Evolutionary conservation across 805 yeast genomes (phyloP).

Genomic region (Ogataea paraovalis): DNA sequence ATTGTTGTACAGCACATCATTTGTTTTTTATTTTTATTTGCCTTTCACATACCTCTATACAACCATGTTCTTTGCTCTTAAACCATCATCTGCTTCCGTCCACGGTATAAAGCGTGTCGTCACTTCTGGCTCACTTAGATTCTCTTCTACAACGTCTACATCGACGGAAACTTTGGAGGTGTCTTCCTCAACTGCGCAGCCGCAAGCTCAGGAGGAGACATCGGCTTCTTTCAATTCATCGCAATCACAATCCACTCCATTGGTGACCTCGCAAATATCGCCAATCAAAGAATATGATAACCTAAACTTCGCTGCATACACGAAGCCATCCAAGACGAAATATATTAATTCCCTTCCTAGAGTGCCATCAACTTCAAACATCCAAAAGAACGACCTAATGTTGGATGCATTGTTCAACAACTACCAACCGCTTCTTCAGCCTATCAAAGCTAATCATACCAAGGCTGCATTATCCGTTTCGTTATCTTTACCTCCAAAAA

Average conservation of each 20-base stretch:
- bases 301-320: constrained; percentile 4
- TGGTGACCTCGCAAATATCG: neutral
- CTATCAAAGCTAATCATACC: constrained; percentile 27
- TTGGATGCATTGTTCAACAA: constrained; percentile 29
- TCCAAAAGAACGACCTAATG: constrained; percentile 25
- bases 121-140: neutral
- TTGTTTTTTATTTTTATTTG: neutral
- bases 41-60: neutral
- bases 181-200: constrained; percentile 1
- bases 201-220: constrained; percentile 3
- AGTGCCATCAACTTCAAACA: constrained; percentile 31
- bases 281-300: constrained; percentile 2
- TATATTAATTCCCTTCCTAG: constrained; percentile 29
- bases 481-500: constrained; percentile 17
- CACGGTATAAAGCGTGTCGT: neutral
- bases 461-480: constrained; percentile 18
- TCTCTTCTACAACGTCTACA: constrained; percentile 7
- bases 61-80: neutral
- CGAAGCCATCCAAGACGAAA: constrained; percentile 16
- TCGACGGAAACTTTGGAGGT: constrained; percentile 2
- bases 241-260: neutral
- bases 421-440: constrained; percentile 28
- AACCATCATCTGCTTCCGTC: neutral
- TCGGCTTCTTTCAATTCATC: neutral
- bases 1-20: neutral